Conservation (phyloP, 208 protist genomes). For the Trypanosoma mega region DNA sequence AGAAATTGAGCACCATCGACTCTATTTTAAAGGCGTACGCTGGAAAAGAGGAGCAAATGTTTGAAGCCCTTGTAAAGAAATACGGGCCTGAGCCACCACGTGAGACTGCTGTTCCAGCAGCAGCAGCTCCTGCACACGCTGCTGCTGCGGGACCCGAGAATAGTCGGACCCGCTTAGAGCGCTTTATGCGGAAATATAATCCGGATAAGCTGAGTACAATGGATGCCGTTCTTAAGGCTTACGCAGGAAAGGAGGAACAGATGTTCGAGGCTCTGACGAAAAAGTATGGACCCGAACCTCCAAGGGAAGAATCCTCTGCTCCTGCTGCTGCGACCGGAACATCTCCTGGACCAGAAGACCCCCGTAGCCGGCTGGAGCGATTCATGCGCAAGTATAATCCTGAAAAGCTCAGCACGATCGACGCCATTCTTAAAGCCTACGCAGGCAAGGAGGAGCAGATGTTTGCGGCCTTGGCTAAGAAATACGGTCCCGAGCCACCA, state of each 20-base stretch:
- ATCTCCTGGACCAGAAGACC: too few species aligned
- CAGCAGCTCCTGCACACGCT: slow-evolving; percentile 2
- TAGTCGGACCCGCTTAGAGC: slow-evolving; percentile 2
- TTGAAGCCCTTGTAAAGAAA: slow-evolving; percentile 59
- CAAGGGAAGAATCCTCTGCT: slow-evolving; percentile 4
- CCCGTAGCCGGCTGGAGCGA: slow-evolving; percentile 21
- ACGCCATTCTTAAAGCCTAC: slow-evolving; percentile 23
- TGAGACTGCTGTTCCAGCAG: slow-evolving; percentile 2
- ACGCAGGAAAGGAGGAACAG: slow-evolving; percentile 55
- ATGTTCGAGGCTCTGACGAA: slow-evolving; percentile 61
- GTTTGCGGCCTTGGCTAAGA: slow-evolving; percentile 51
- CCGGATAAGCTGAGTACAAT: slow-evolving; percentile 19
- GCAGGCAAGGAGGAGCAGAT: slow-evolving; percentile 53
- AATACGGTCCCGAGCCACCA: slow-evolving; percentile 59
- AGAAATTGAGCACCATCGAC: slow-evolving; percentile 23
- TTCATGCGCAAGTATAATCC: slow-evolving; percentile 69
- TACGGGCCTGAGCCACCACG: slow-evolving; percentile 54
- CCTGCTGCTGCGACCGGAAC: neutral
- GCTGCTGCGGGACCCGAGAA: neutral
- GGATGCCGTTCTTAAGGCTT: slow-evolving; percentile 25
- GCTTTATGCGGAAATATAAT: slow-evolving; percentile 27
- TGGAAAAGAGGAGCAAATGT: slow-evolving; percentile 53
- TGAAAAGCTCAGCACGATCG: slow-evolving; percentile 26
- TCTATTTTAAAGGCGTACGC: slow-evolving; percentile 27
- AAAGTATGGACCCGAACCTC: slow-evolving; percentile 74